These are phyloP conservation scores for Arthrobotrys musiformis DNA, from an alignment of 2,329 filamentous ascomycete species.

Conservation along the genomic window DNA sequence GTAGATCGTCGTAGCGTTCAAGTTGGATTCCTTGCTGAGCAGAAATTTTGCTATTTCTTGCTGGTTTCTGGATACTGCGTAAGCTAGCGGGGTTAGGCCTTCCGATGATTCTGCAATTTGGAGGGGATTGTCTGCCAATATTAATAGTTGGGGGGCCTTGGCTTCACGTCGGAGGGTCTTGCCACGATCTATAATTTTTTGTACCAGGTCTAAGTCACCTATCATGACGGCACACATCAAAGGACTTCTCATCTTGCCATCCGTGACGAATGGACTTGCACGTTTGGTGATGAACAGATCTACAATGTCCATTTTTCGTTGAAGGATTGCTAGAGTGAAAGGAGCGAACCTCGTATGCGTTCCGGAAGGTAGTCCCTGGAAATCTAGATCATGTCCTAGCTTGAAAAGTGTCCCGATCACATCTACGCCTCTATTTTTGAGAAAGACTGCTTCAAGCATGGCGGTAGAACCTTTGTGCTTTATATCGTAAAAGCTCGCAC, in stretches of 20 bases:
- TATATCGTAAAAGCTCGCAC: neutral
- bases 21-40: too few relatives aligned
- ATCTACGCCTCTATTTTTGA: neutral
- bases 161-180: too few relatives aligned
- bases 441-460: neutral
- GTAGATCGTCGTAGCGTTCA: too few relatives aligned
- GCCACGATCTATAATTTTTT: too few relatives aligned
- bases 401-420: neutral
- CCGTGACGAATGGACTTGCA: neutral
- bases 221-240: neutral
- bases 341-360: neutral
- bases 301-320: neutral
- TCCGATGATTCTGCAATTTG: too few relatives aligned
- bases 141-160: too few relatives aligned
- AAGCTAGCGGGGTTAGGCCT: too few relatives aligned
- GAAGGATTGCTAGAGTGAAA: neutral
- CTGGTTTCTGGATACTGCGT: too few relatives aligned
- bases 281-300: neutral
- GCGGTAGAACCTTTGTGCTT: neutral
- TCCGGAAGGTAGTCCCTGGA: neutral
- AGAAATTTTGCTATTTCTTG: too few relatives aligned
- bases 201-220: neutral
- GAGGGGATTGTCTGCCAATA: too few relatives aligned
- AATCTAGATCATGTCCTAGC: neutral
- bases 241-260: neutral